phyloP scores from a whole-genome alignment of 352 stramenopile genomes.

The Globisporangium middletonii region DNA sequence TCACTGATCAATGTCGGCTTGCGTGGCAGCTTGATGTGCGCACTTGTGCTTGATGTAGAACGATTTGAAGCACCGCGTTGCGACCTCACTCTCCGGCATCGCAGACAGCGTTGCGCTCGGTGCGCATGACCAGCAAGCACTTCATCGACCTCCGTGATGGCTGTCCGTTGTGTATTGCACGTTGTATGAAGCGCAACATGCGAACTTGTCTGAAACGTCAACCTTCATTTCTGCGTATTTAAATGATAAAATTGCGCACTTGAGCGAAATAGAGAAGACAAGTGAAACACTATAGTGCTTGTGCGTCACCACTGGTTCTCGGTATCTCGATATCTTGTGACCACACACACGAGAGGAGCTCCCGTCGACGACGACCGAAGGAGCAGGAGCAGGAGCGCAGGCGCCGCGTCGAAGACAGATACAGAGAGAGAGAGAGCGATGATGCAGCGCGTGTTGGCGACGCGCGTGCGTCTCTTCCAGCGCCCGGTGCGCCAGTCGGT shows the following conservation, averaged over 20 bases:
- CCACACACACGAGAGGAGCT: background rate
- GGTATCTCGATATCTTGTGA: background rate
- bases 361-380: background rate
- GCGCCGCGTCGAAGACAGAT: background rate
- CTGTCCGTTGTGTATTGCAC: background rate
- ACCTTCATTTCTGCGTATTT: background rate
- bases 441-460: constrained; percentile 45
- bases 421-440: background rate
- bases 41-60: too few relatives aligned
- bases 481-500: constrained; percentile 29
- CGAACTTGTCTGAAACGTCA: too few relatives aligned
- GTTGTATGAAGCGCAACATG: too few relatives aligned
- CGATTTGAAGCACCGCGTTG: too few relatives aligned
- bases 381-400: background rate
- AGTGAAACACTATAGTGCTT: background rate
- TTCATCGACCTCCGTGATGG: constrained; percentile 23
- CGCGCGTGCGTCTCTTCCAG: constrained; percentile 56
- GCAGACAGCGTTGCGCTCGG: too few relatives aligned
- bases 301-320: constrained; percentile 1
- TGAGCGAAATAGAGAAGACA: background rate
- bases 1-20: too few relatives aligned
- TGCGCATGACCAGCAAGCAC: constrained; percentile 10
- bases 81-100: too few relatives aligned
- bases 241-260: background rate
- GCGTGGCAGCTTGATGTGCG: too few relatives aligned